phyloP scores from a whole-genome alignment of 2,329 filamentous ascomycete species.

The Cladosporium oxysporum region DNA sequence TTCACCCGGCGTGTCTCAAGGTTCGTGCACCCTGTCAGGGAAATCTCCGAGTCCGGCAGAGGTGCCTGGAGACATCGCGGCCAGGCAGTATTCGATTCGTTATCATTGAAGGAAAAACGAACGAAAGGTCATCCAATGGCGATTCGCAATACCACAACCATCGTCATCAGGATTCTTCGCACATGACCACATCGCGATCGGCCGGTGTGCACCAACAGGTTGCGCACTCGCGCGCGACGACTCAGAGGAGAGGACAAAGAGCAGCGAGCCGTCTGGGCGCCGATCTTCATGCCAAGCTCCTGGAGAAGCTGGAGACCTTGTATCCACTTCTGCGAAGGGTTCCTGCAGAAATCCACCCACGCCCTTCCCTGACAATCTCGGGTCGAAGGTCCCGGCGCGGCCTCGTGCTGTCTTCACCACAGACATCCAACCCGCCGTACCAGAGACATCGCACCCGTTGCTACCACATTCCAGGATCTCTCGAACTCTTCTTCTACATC shows the following conservation, averaged over 20 bases:
- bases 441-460: neutral
- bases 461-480: neutral
- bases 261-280: constrained; percentile 1
- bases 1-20: constrained; percentile 1
- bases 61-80: neutral
- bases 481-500: neutral
- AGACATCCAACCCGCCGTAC: neutral
- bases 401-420: constrained; percentile 6
- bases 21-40: neutral
- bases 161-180: neutral
- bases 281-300: constrained; percentile 9
- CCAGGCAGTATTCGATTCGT: neutral
- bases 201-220: neutral
- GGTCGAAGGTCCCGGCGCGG: constrained; percentile 6
- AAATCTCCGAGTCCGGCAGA: constrained; percentile 4
- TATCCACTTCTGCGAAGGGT: constrained; percentile 15
- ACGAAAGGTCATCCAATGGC: neutral
- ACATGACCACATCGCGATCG: constrained; percentile 8
- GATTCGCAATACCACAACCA: neutral
- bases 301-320: constrained; percentile 14
- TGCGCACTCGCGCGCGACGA: neutral
- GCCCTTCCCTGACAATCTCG: constrained; percentile 1
- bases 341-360: constrained; percentile 7
- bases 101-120: neutral
- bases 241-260: neutral